A percentile compares a stretch with the other conserved stretches of the same genome.
Conservation (phyloP, 352 stramenopile species). For the Phytophthora cryptogea region DNA sequence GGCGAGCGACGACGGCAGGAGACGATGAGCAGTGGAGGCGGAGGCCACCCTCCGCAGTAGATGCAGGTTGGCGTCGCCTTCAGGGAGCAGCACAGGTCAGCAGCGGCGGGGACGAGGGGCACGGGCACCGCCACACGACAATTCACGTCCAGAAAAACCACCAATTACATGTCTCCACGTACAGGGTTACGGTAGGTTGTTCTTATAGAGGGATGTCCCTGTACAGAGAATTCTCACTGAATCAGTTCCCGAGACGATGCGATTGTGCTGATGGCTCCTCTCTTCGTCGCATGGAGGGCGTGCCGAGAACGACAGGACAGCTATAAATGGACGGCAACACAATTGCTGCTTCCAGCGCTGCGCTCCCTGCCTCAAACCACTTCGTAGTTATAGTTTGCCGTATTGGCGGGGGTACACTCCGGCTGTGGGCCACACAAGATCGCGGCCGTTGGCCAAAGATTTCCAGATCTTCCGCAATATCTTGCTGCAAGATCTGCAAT, state of each 20-base stretch:
- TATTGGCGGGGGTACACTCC: not conserved
- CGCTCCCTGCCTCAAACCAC: no score
- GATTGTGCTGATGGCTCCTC: slow-evolving; percentile 8
- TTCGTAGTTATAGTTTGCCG: no score
- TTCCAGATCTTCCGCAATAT: slow-evolving; percentile 22
- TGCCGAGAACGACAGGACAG: not conserved
- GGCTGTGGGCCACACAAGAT: slow-evolving; percentile 21
- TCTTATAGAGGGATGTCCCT: slow-evolving; percentile 42
- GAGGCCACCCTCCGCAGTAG: not conserved
- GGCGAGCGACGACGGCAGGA: not conserved
- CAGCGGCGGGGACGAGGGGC: not conserved
- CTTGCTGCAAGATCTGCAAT: slow-evolving; percentile 16
- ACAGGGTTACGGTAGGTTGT: slow-evolving; percentile 14
- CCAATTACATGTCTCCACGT: slow-evolving; percentile 49
- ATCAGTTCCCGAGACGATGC: not conserved
- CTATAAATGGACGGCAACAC: slow-evolving; percentile 1
- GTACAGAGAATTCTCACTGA: slow-evolving; percentile 9
- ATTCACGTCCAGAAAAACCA: slow-evolving; percentile 24
- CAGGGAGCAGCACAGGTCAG: not conserved
- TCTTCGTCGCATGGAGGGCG: not conserved
- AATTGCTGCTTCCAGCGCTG: not conserved
- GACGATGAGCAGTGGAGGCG: not conserved
- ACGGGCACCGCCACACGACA: slow-evolving; percentile 1
- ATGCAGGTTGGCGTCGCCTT: slow-evolving; percentile 3
- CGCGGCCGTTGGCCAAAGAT: slow-evolving; percentile 15